Evolutionary conservation across 495 filamentous ascomycete species (phyloP), one percentile per base, ranked within the genome.

Genomic region (Podospora conica): DNA sequence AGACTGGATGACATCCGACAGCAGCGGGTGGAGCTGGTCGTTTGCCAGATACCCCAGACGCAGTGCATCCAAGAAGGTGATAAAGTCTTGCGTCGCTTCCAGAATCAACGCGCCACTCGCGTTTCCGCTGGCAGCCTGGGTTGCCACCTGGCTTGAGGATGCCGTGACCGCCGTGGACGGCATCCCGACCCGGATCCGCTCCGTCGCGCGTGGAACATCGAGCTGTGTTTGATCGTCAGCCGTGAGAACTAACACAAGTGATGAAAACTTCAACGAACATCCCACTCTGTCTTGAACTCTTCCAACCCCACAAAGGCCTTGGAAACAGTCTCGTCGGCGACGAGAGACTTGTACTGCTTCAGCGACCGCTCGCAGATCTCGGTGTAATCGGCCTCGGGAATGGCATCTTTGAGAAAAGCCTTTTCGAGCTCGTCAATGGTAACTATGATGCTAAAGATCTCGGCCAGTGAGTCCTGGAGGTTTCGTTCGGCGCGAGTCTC

Each of bases 361-460:
- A 99, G 78, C 57, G 97, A 84, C 33, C 96, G 86, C 68, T 90
- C 88, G 80, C 95, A 99, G 64, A 91, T 96, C 73, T 97, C 94
- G 5, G 95, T 96, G 77, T 98, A 98, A 73, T 97, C 92, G 64
- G 82, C 81, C 74, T 97, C 93, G 8, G 88, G 85, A 55, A 99
- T 91, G 20, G 92, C 93, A 82, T 99, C 95, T 77, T 96, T 94
- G 56, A 98, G 88, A 79, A 94, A 98, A 15, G 95, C 96, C 75
- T 96, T 97, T 72, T 99, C 95, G 8, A 99, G 83, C 61, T 93
- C 93, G 72, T 99, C 95, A 22, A 99, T 80, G 0, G 95, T 97
- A 65, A 97, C 85, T 23, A 98, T 94, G 65, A 99, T 97, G 79
- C 92, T 96, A 79, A 98, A 98, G 59, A 99, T 88, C 73, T 99